A percentile compares a stretch with the other conserved stretches of the same genome.
Evolutionary conservation across 805 yeast genomes (phyloP).

Genomic region (Lipomyces japonicus): DNA sequence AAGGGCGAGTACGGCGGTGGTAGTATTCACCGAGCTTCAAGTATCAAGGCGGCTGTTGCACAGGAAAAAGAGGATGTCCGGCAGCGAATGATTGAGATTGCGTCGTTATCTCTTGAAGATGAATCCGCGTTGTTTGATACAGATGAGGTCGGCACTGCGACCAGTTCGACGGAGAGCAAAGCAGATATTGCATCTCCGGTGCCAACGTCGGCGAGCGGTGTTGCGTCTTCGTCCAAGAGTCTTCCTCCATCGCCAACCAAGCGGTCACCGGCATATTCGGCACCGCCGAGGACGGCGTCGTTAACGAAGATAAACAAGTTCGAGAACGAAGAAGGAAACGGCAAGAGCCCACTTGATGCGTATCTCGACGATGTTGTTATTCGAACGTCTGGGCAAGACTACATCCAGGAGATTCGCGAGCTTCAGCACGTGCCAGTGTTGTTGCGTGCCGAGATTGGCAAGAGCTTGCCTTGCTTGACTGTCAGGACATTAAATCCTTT

Average conservation of each 20-base stretch:
- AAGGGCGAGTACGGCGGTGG: conserved; percentile 74
- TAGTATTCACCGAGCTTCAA: conserved; percentile 66
- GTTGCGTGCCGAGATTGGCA: conserved; percentile 86
- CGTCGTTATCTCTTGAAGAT: conserved; percentile 16
- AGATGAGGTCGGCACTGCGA: conserved; percentile 2
- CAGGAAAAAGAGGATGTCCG: conserved; percentile 42
- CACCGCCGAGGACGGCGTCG: conserved; percentile 33
- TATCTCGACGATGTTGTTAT: conserved; percentile 57
- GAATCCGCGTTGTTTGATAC: conserved; percentile 5
- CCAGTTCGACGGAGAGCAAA: conserved; percentile 2
- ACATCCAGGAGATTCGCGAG: conserved; percentile 78
- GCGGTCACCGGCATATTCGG: conserved; percentile 21
- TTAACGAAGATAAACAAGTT: conserved; percentile 27
- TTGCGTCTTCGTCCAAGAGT: conserved; percentile 31
- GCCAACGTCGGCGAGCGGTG: not conserved
- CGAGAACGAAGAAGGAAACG: conserved; percentile 25
- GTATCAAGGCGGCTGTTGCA: conserved; percentile 59
- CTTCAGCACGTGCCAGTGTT: conserved; percentile 76
- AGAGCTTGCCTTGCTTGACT: conserved; percentile 92
- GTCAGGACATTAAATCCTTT: conserved; percentile 91
- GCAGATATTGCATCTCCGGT: no score
- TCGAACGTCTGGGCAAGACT: conserved; percentile 47
- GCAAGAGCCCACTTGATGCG: conserved; percentile 47
- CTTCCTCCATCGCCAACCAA: conserved; percentile 35
- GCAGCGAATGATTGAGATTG: conserved; percentile 15